These are phyloP conservation scores for Aspergillus flavus DNA, from an alignment of 2,329 filamentous ascomycete genomes.

Conservation along the genomic window DNA sequence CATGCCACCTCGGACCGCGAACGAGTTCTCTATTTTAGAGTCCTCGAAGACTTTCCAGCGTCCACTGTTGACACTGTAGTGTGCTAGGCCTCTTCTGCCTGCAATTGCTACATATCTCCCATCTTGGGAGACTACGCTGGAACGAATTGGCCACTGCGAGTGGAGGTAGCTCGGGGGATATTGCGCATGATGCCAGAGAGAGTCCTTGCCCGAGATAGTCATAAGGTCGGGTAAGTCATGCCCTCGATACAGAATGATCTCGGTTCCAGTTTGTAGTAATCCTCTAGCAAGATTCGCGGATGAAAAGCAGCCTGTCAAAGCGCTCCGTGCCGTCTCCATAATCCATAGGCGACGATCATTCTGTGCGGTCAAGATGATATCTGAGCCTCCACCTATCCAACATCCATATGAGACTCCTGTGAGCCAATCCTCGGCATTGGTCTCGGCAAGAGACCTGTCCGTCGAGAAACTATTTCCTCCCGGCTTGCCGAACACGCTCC, in stretches of 20 bases:
- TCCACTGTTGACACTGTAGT: conserved; percentile 93
- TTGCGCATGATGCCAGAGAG: conserved; percentile 91
- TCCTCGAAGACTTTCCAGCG: conserved; percentile 95
- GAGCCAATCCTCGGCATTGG: conserved; percentile 83
- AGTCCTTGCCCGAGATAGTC: conserved; percentile 87
- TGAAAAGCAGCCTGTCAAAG: conserved; percentile 88
- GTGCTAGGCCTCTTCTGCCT: conserved; percentile 85
- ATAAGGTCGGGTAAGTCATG: conserved; percentile 90
- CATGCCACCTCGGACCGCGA: conserved; percentile 92
- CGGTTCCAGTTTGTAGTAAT: conserved; percentile 82
- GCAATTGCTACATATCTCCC: conserved; percentile 95
- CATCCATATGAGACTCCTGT: conserved; percentile 73
- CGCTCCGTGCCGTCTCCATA: conserved; percentile 89
- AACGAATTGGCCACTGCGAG: conserved; percentile 90
- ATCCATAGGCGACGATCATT: conserved; percentile 79
- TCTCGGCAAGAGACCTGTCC: conserved; percentile 64
- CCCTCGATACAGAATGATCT: conserved; percentile 88
- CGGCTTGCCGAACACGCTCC: conserved; percentile 95
- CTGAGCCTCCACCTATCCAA: conserved; percentile 87
- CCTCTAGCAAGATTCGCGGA: conserved; percentile 89
- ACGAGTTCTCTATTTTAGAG: conserved; percentile 79
- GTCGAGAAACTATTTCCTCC: conserved; percentile 80
- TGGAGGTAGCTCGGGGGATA: conserved; percentile 83
- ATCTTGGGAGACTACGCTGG: conserved; percentile 84
- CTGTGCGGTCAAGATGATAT: conserved; percentile 74